A percentile compares a stretch with the other conserved stretches of the same genome.
These are phyloP conservation scores for Rhytidhysteron rufulum DNA, from an alignment of 2,329 filamentous ascomycete species.

Conservation along the genomic window DNA sequence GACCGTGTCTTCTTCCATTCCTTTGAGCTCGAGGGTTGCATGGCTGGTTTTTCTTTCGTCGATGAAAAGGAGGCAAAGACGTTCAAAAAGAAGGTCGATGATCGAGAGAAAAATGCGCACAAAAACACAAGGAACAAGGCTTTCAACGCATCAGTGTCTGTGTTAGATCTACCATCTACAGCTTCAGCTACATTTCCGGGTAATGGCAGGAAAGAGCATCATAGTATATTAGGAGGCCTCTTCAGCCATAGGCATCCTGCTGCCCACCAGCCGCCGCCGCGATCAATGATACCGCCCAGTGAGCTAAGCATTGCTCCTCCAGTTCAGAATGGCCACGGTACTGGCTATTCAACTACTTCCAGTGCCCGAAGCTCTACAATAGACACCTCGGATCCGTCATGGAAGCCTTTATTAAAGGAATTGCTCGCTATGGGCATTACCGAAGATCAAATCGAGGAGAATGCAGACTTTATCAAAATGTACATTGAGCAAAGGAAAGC, in stretches of 20 bases:
- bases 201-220: constrained; percentile 28
- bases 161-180: no score
- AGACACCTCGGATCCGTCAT: constrained; percentile 60
- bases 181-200: constrained; percentile 11
- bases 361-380: constrained; percentile 46
- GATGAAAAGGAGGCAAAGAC: constrained; percentile 97
- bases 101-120: constrained; percentile 91
- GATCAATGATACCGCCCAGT: constrained; percentile 50
- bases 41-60: constrained; percentile 85
- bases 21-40: constrained; percentile 90
- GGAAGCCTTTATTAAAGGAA: constrained; percentile 59
- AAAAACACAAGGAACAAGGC: constrained; percentile 78
- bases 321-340: constrained; percentile 28
- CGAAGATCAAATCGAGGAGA: constrained; percentile 63
- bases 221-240: constrained; percentile 51
- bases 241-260: constrained; percentile 48
- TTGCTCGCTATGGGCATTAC: constrained; percentile 63
- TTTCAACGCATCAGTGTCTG: constrained; percentile 53
- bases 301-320: constrained; percentile 36
- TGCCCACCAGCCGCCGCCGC: constrained; percentile 38
- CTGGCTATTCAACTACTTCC: constrained; percentile 25
- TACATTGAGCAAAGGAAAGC: constrained; percentile 64
- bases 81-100: constrained; percentile 96
- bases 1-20: constrained; percentile 97
- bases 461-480: constrained; percentile 64